Base-by-base conservation (phyloP, 371 early-diverging fungal genomes). In the Capniomyces stellatus region DNA sequence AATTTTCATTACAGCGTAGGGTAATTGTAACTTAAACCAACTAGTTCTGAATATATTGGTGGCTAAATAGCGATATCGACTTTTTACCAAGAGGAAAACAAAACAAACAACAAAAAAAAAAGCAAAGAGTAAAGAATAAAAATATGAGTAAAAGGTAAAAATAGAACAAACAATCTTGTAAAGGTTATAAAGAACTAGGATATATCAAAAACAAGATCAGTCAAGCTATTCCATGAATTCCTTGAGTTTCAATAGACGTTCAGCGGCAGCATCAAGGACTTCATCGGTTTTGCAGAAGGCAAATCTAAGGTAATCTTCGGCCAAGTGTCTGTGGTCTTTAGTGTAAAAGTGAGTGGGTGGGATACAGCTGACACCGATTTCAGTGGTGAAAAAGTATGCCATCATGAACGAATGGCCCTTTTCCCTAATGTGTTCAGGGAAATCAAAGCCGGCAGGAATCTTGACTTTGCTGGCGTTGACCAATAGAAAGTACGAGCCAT, bases 201-300 rank as follows among this genome's bases (percentile, higher is more conserved):
- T n/a, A n/a, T n/a, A n/a, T n/a, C n/a, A n/a, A n/a, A n/a, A n/a
- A n/a, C n/a, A n/a, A n/a, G n/a, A n/a, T n/a, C n/a, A n/a, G n/a
- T n/a, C n/a, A n/a, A n/a, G n/a, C n/a, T n/a, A 35, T 6, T 35
- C 15, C 15, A 35, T 35, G 28, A 71, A 82, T 3, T 58, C 50
- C 57, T 79, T 79, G 43, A 89, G 58, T 54, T 71, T 71, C 54
- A 74, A 63, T 46, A 94, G 69, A 39, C 83, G 69, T 54, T 75
- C 76, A 1, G 71, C 79, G 30, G 90, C 92, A 25, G 76, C 76
- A 3, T 85, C 76, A 24, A 95, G 61, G 10, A 81, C 82, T 46
- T 89, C 86, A 50, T 83, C 81, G 1, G 85, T 84, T 69, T 95
- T 95, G 72, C 94, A 92, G 64, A 90, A 95, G 29, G 90, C 89